Conservation (phyloP, 257 asterid species). For the Galeopsis tetrahit region DNA sequence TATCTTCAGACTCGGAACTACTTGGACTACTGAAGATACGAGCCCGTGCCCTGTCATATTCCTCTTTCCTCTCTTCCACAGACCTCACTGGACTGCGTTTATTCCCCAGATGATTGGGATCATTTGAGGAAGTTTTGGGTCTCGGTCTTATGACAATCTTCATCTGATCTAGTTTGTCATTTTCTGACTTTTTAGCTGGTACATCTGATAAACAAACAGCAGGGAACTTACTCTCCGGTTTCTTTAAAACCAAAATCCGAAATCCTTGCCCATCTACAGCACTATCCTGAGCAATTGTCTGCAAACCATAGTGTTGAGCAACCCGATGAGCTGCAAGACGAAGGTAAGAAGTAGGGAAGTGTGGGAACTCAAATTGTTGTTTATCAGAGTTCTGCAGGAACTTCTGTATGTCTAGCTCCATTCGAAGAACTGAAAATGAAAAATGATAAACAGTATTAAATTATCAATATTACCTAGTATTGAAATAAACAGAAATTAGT, state of each 20-base stretch:
- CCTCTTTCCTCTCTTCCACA: conserved; percentile 96
- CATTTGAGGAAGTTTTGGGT: conserved; percentile 59
- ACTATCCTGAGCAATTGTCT: conserved; percentile 76
- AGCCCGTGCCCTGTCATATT: conserved; percentile 96
- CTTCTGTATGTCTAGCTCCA: conserved; percentile 91
- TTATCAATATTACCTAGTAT: neutral
- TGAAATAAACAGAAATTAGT: neutral
- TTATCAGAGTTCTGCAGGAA: conserved; percentile 66
- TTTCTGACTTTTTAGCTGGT: conserved; percentile 73
- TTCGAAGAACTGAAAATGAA: conserved; percentile 70
- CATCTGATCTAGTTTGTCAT: conserved; percentile 59
- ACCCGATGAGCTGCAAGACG: conserved; percentile 99
- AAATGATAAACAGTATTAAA: neutral
- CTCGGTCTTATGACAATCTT: conserved; percentile 78
- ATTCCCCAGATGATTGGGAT: conserved; percentile 51
- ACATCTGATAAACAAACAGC: conserved; percentile 72
- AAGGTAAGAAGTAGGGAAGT: conserved; percentile 89
- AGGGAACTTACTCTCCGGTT: conserved; percentile 78
- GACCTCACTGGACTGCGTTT: conserved; percentile 71
- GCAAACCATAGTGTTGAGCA: conserved; percentile 94
- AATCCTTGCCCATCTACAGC: conserved; percentile 72
- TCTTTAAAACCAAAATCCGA: conserved; percentile 70
- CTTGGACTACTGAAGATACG: conserved; percentile 75
- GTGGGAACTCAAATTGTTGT: conserved; percentile 86
- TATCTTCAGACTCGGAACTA: conserved; percentile 58